Evolutionary conservation across 306 rosid species (phyloP).

Genomic region (Corylus americana): DNA sequence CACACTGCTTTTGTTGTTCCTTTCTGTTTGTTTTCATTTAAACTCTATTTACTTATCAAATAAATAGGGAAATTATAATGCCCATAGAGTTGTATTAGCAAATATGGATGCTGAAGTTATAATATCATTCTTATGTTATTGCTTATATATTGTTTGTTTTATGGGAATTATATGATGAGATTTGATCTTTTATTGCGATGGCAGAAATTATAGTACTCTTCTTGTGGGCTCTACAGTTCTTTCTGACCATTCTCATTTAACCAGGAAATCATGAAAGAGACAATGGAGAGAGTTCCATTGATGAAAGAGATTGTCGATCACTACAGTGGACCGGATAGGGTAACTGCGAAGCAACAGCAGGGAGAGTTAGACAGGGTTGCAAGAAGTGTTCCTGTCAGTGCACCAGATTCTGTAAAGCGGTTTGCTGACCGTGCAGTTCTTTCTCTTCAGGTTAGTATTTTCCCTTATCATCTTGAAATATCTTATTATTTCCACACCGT

Average conservation of each 20-base stretch:
- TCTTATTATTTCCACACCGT: constrained; percentile 9
- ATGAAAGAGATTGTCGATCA: constrained; percentile 83
- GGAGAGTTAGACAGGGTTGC: constrained; percentile 86
- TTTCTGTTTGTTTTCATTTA: neutral
- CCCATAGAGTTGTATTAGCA: too few species aligned
- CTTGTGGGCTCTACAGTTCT: neutral
- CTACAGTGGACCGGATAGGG: constrained; percentile 84
- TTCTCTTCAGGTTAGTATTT: constrained; percentile 80
- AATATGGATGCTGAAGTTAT: too few species aligned
- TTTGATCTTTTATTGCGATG: neutral
- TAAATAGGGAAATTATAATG: neutral
- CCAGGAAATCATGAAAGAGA: constrained; percentile 77
- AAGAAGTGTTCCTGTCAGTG: constrained; percentile 66
- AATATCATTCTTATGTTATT: neutral
- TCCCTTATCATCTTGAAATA: constrained; percentile 14
- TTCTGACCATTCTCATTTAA: constrained; percentile 28
- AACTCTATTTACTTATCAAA: neutral
- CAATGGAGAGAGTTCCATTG: constrained; percentile 75
- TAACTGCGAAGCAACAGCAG: constrained; percentile 81
- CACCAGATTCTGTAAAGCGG: constrained; percentile 71
- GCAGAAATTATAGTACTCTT: neutral
- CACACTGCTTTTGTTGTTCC: neutral
- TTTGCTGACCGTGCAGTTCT: constrained; percentile 77
- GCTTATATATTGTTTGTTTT: neutral
- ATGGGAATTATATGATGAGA: neutral